Percentiles rank a stretch among this genome's conserved stretches.
Conservation (phyloP, 345 rosid species). For the Noccaea bulbosa region DNA sequence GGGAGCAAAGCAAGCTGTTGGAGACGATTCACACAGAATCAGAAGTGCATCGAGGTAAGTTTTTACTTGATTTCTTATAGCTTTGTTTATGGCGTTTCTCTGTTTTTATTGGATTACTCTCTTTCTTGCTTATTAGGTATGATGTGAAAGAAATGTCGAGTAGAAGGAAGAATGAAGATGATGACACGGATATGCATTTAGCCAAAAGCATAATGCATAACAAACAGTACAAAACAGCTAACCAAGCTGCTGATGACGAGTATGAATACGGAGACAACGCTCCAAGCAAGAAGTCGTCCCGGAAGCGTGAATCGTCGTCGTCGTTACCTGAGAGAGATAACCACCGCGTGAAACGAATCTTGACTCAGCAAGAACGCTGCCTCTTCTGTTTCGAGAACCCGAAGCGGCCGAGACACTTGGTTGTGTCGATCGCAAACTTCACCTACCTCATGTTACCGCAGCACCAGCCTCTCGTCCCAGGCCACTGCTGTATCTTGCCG, state of each 20-base stretch:
- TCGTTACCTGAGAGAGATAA: slow-evolving; percentile 41
- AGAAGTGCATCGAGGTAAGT: slow-evolving; percentile 58
- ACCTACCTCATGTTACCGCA: slow-evolving; percentile 89
- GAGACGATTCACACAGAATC: slow-evolving; percentile 45
- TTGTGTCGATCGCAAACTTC: slow-evolving; percentile 86
- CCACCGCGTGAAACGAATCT: slow-evolving; percentile 53
- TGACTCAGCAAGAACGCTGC: slow-evolving; percentile 96
- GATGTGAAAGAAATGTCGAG: slow-evolving; percentile 50
- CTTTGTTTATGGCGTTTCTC: not conserved
- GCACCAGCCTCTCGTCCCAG: slow-evolving; percentile 72
- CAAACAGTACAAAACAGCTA: slow-evolving; percentile 67
- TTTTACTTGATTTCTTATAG: not conserved
- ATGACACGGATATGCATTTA: slow-evolving; percentile 74
- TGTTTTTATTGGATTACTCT: not conserved
- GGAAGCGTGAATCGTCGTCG: slow-evolving; percentile 47
- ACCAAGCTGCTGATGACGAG: slow-evolving; percentile 82
- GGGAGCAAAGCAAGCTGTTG: slow-evolving; percentile 55
- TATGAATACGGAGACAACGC: slow-evolving; percentile 77
- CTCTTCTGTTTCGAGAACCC: slow-evolving; percentile 93
- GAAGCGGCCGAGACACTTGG: slow-evolving; percentile 80
- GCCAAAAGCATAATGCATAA: slow-evolving; percentile 75
- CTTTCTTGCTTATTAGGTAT: slow-evolving; percentile 36
- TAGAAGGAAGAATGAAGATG: slow-evolving; percentile 58
- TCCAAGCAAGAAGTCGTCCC: slow-evolving; percentile 57
- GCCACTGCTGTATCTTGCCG: slow-evolving; percentile 91